These are phyloP conservation scores for Tetrapyrgos nigripes DNA, from an alignment of 1,284 basidiomycete species.

Conservation along the genomic window DNA sequence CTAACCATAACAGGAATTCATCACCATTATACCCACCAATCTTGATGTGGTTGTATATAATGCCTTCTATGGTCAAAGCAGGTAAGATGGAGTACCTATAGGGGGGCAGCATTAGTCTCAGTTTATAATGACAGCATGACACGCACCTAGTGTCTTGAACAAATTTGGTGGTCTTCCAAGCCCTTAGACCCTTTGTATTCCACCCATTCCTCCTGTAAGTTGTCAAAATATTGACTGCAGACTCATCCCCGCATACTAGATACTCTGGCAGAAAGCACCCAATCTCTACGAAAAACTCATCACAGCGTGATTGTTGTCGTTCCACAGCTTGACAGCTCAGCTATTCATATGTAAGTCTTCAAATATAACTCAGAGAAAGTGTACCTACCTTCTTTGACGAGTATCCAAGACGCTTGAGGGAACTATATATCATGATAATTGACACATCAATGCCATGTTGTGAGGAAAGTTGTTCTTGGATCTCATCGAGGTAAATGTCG, in stretches of 20 bases:
- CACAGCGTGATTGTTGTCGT: conserved; percentile 16
- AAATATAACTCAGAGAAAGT: neutral
- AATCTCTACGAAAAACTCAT: conserved; percentile 16
- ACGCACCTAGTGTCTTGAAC: neutral
- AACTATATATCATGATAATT: conserved; percentile 11
- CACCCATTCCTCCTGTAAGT: conserved; percentile 22
- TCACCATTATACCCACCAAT: conserved; percentile 25
- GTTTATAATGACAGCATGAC: neutral
- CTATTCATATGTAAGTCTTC: neutral
- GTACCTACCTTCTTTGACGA: conserved; percentile 19
- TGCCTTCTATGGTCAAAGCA: conserved; percentile 18
- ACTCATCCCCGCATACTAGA: conserved; percentile 27
- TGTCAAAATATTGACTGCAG: conserved; percentile 27
- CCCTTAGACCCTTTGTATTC: conserved; percentile 13
- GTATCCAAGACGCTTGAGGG: conserved; percentile 15
- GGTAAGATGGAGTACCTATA: conserved; percentile 27
- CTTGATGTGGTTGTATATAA: conserved; percentile 29
- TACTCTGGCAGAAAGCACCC: conserved; percentile 19
- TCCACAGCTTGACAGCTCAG: conserved; percentile 3
- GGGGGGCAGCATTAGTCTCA: neutral
- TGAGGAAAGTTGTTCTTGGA: conserved; percentile 14
- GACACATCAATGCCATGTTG: conserved; percentile 18
- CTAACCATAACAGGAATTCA: conserved; percentile 23
- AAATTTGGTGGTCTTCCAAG: neutral
- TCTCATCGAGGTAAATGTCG: conserved; percentile 24